Percentiles rank a stretch among this genome's conserved stretches.
Conservation (phyloP, 2,329 filamentous ascomycete species). For the Ophiocordyceps camponoti-leonardi region DNA sequence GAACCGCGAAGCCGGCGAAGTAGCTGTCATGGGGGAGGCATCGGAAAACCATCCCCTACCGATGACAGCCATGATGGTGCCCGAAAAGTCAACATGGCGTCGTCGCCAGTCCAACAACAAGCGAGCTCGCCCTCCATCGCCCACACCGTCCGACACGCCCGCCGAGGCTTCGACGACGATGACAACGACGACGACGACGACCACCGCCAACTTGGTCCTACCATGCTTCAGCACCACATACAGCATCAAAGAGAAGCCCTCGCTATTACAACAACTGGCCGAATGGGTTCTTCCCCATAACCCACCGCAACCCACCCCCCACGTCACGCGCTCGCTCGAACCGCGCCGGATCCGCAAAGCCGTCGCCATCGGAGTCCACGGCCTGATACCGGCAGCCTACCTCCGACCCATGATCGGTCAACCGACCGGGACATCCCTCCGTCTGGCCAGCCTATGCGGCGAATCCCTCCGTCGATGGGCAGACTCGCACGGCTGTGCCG, state of each 20-base stretch:
- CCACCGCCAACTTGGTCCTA: constrained; percentile 42
- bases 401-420: constrained; percentile 86
- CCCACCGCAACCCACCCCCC: constrained; percentile 39
- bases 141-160: too few species aligned
- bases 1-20: constrained; percentile 33
- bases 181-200: too few species aligned
- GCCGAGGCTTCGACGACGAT: too few species aligned
- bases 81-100: constrained; percentile 20
- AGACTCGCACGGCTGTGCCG: constrained; percentile 50
- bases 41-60: constrained; percentile 25
- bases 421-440: constrained; percentile 85
- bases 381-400: constrained; percentile 75
- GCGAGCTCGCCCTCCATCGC: constrained; percentile 2
- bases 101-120: constrained; percentile 9
- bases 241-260: constrained; percentile 46
- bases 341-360: constrained; percentile 65
- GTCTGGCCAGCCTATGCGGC: constrained; percentile 77
- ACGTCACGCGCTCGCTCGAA: constrained; percentile 56
- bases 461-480: constrained; percentile 74
- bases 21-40: constrained; percentile 39
- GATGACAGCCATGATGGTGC: constrained; percentile 30
- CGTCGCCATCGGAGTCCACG: constrained; percentile 85
- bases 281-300: constrained; percentile 31
- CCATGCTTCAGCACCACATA: constrained; percentile 57
- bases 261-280: constrained; percentile 50